These are phyloP conservation scores for Podaxis rugospora DNA, from an alignment of 768 basidiomycete species.

Conservation along the genomic window DNA sequence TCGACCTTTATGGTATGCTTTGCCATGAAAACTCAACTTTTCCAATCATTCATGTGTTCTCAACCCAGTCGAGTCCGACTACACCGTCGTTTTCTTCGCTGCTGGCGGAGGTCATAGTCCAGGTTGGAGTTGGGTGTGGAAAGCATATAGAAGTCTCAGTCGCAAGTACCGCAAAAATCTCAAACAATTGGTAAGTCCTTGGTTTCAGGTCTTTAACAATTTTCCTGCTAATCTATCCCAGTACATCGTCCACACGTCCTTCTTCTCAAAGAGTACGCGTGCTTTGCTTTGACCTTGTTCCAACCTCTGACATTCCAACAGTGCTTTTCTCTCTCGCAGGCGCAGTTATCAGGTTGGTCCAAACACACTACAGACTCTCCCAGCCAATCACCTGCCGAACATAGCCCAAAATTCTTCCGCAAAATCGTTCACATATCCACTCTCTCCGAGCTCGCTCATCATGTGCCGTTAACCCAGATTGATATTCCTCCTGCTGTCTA, in stretches of 20 bases:
- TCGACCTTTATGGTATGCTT: slow-evolving; percentile 70
- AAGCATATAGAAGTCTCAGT: slow-evolving; percentile 75
- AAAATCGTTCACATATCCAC: slow-evolving; percentile 77
- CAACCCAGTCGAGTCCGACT: slow-evolving; percentile 76
- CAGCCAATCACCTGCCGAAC: slow-evolving; percentile 2
- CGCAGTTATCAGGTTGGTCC: slow-evolving; percentile 73
- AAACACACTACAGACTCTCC: not conserved
- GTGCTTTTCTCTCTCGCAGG: slow-evolving; percentile 89
- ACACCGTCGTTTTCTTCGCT: slow-evolving; percentile 84
- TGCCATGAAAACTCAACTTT: not conserved
- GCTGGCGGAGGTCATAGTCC: slow-evolving; percentile 73
- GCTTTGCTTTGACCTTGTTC: not conserved
- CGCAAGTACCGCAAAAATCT: slow-evolving; percentile 87
- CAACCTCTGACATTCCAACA: slow-evolving; percentile 22
- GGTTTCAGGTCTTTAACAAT: not conserved
- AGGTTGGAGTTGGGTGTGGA: slow-evolving; percentile 90
- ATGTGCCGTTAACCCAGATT: slow-evolving; percentile 84
- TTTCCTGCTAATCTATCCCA: slow-evolving; percentile 22
- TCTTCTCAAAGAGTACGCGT: slow-evolving; percentile 78
- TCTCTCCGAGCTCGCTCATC: slow-evolving; percentile 69
- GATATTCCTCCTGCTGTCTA: slow-evolving; percentile 82
- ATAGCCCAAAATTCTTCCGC: slow-evolving; percentile 84
- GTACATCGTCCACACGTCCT: slow-evolving; percentile 86
- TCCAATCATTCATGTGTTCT: not conserved
- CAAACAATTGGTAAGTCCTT: slow-evolving; percentile 63